Base-by-base conservation (phyloP, 2,329 filamentous ascomycete species). In the Ilyonectria robusta region DNA sequence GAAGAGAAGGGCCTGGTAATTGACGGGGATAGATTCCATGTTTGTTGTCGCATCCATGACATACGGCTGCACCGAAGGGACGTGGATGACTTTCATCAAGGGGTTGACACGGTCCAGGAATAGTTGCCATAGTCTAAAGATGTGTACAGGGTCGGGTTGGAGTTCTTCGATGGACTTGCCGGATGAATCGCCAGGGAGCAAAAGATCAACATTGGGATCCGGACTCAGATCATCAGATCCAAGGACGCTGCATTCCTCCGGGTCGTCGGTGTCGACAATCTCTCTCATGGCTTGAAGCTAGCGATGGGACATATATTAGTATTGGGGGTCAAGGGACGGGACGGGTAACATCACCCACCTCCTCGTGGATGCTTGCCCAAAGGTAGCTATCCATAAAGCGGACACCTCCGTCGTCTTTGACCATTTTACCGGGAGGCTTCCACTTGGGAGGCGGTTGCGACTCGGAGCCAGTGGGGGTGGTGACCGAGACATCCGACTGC, bases 101-200 rank as follows among this genome's bases (percentile, higher is more conserved):
- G 93, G 92, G 73, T 95, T 92, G 62, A 95, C 89, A 67, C 93
- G 90, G 55, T 93, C 89, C 6, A 94, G 81, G 70, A 91, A 94
- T 9, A 89, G 83, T 76, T 94, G 91, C 93, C 93, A 95, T 6
- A 95, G 84, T 57, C 86, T 86, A 73, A 93, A 90, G 29, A 93
- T 87, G 37, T 93, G 89, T 13, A 88, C 85, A 0, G 90, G 87
- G 5, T 88, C 83, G 0, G 93, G 93, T 71, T 92, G 90, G 76
- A 92, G 80, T 15, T 86, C 83, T 59, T 86, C 83, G 15, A 82
- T 72, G 50, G 78, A 83, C 26, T 78, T 75, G 6, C 79, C 76
- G 1, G 80, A 78, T 33, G 81, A 75, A 59, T 84, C 83, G 35
- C 81, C 81, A 6, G 77, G 72, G 56, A 89, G 79, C 11, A 90